Conservation (phyloP, 768 basidiomycete genomes). For the Cystofilobasidium ferigula region DNA sequence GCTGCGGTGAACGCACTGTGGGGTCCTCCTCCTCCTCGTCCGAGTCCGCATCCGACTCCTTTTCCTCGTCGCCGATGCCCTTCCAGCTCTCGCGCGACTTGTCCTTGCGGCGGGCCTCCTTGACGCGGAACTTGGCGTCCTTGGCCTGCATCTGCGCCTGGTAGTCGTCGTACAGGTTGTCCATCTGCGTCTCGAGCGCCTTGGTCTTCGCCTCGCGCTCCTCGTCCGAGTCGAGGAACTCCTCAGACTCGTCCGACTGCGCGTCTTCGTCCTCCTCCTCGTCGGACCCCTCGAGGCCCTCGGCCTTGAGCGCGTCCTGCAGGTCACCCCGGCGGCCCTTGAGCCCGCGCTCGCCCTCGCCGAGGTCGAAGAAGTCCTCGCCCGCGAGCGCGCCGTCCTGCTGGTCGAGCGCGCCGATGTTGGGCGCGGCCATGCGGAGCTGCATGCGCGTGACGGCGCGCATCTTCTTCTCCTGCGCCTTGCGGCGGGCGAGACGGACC, state of each 20-base stretch:
- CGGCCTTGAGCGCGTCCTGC: slow-evolving; percentile 41
- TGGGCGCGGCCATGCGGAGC: slow-evolving; percentile 91
- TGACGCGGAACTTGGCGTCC: slow-evolving; percentile 77
- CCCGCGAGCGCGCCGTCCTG: slow-evolving; percentile 58
- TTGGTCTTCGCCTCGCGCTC: slow-evolving; percentile 54
- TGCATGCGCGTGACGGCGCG: slow-evolving; percentile 90
- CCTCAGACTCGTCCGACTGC: slow-evolving; percentile 39
- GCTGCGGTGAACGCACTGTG: too few species aligned
- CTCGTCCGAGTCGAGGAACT: slow-evolving; percentile 44
- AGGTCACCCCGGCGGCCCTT: slow-evolving; percentile 41
- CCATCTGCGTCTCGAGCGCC: slow-evolving; percentile 71
- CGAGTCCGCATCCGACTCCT: slow-evolving; percentile 43
- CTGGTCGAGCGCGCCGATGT: slow-evolving; percentile 85
- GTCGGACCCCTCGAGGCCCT: slow-evolving; percentile 34
- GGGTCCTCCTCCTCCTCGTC: slow-evolving; percentile 32
- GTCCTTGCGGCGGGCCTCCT: slow-evolving; percentile 61
- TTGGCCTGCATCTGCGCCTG: slow-evolving; percentile 64
- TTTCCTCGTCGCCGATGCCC: slow-evolving; percentile 51
- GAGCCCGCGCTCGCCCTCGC: slow-evolving; percentile 47
- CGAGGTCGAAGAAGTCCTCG: slow-evolving; percentile 82
- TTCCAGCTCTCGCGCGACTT: slow-evolving; percentile 67
- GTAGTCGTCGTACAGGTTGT: slow-evolving; percentile 79
- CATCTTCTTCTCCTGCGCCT: slow-evolving; percentile 72
- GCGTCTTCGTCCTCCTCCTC: slow-evolving; percentile 39
- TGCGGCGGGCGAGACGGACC: slow-evolving; percentile 45